phyloP scores from a whole-genome alignment of 2,329 filamentous ascomycete species.

The Endoconidiophora laricicola region DNA sequence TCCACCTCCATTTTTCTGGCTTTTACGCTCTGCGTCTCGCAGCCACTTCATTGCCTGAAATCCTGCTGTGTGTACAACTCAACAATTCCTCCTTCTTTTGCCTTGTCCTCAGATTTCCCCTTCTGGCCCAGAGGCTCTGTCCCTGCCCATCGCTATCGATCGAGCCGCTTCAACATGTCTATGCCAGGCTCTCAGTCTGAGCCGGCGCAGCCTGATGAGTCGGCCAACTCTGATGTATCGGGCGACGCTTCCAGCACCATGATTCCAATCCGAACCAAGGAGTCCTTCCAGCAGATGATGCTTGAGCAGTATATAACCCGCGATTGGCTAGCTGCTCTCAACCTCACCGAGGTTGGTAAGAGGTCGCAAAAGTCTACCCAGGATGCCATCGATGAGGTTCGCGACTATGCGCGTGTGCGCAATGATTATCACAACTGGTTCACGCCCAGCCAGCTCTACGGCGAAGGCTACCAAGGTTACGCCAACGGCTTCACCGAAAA shows the following conservation, averaged over 20 bases:
- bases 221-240: slow-evolving; percentile 17
- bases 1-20: too few relatives aligned
- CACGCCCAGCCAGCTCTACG: slow-evolving; percentile 42
- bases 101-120: too few relatives aligned
- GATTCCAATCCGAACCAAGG: slow-evolving; percentile 35
- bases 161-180: slow-evolving; percentile 13
- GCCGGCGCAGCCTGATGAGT: not conserved
- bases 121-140: slow-evolving; percentile 12
- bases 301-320: slow-evolving; percentile 37
- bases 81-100: too few relatives aligned
- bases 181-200: slow-evolving; percentile 1
- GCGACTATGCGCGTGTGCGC: slow-evolving; percentile 50
- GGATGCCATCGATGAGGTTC: slow-evolving; percentile 48
- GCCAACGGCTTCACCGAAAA: slow-evolving; percentile 73
- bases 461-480: slow-evolving; percentile 69
- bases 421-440: slow-evolving; percentile 39
- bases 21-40: too few relatives aligned
- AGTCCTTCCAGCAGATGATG: slow-evolving; percentile 35
- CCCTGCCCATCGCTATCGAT: not conserved
- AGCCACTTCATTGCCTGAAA: too few relatives aligned
- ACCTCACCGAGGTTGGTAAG: slow-evolving; percentile 33
- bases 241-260: slow-evolving; percentile 16
- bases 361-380: slow-evolving; percentile 40
- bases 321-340: slow-evolving; percentile 37
- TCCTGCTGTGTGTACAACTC: too few relatives aligned